phyloP scores from a whole-genome alignment of 345 rosid genomes.

The Eucalyptus caleyi region DNA sequence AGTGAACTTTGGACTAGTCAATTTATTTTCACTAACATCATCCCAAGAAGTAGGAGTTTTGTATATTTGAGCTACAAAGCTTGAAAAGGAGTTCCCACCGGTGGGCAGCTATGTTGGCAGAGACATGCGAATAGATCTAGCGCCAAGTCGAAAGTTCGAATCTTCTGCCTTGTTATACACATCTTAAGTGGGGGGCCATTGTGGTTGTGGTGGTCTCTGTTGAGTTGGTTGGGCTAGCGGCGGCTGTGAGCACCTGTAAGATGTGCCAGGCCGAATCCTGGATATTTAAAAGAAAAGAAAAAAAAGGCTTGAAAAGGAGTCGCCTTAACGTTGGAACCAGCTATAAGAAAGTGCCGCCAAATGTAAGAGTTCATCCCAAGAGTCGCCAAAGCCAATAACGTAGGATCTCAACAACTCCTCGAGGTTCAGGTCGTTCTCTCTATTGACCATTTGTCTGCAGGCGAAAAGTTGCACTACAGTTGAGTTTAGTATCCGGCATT shows the following conservation, averaged over 20 bases:
- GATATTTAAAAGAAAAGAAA: no score
- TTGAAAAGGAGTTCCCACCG: neutral
- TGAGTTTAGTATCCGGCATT: neutral
- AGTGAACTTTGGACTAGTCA: neutral
- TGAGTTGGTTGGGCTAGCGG: fast-evolving
- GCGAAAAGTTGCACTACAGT: neutral
- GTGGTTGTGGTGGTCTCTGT: fast-evolving
- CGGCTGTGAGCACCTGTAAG: fast-evolving
- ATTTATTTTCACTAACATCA: neutral
- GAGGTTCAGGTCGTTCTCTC: neutral
- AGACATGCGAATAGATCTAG: no score
- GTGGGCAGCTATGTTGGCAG: no score
- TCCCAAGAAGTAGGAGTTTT: neutral
- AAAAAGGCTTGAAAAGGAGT: neutral
- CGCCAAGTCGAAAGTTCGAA: no score
- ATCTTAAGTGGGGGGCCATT: fast-evolving
- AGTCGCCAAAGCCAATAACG: neutral
- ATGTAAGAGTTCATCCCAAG: neutral
- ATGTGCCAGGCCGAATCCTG: no score
- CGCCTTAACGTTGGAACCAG: neutral
- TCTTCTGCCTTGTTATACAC: no score
- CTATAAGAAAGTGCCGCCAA: neutral
- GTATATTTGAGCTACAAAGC: neutral
- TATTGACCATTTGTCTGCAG: neutral
- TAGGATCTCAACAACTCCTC: neutral